Percentiles rank a stretch among this genome's conserved stretches.
phyloP scores from a whole-genome alignment of 2,329 filamentous ascomycete species.

The Arthrinium phaeospermum region DNA sequence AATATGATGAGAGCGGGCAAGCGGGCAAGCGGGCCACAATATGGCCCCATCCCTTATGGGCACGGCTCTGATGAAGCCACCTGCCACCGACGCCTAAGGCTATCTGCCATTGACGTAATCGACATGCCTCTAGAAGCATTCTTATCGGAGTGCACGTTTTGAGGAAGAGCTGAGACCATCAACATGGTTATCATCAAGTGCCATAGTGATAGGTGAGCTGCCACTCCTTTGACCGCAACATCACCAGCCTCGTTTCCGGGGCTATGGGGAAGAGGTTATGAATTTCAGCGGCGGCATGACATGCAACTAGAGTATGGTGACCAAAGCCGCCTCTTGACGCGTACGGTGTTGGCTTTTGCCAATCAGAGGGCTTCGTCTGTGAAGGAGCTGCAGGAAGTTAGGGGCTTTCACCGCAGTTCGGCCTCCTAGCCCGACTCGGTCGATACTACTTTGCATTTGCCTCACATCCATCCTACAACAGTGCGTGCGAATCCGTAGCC shows the following conservation, averaged over 20 bases:
- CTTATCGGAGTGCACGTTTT: slow-evolving; percentile 1
- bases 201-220: too few relatives aligned
- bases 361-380: not conserved
- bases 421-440: not conserved
- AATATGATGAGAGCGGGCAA: not conserved
- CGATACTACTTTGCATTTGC: not conserved
- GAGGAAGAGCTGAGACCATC: not conserved
- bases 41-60: not conserved
- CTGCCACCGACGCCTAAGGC: not conserved
- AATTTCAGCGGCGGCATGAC: not conserved
- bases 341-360: not conserved
- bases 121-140: not conserved
- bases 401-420: slow-evolving; percentile 4
- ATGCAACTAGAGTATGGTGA: not conserved
- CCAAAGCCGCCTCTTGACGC: slow-evolving; percentile 1
- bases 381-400: slow-evolving; percentile 11
- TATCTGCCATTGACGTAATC: slow-evolving; percentile 13
- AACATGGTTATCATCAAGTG: not conserved
- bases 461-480: not conserved
- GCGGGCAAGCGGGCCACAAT: not conserved
- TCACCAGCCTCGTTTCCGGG: not conserved
- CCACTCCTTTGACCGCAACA: not conserved
- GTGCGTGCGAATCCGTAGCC: not conserved
- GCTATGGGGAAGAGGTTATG: not conserved
- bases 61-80: slow-evolving; percentile 6